Percentiles rank a stretch among this genome's conserved stretches.
Evolutionary conservation across 1,284 basidiomycete species (phyloP).

Genomic region (Sporisorium scitamineum): DNA sequence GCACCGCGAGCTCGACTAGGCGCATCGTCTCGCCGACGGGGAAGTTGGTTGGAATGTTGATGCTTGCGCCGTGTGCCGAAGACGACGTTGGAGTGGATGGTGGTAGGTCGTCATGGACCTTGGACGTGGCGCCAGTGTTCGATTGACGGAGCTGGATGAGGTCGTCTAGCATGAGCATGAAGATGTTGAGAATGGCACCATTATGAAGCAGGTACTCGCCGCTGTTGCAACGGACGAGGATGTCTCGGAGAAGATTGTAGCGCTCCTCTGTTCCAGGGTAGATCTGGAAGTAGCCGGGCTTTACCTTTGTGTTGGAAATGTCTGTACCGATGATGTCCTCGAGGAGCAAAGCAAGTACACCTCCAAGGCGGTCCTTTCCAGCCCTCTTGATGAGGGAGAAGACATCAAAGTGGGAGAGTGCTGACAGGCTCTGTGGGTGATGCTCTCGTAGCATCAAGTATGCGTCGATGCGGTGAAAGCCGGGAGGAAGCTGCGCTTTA

Average conservation of each 20-base stretch:
- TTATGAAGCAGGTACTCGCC: slow-evolving; percentile 28
- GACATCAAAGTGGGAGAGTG: slow-evolving; percentile 26
- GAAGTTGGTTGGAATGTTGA: slow-evolving; percentile 27
- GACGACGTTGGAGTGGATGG: background rate
- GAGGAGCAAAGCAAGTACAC: slow-evolving; percentile 31
- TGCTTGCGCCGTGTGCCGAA: background rate
- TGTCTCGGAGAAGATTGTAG: slow-evolving; percentile 33
- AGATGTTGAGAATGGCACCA: slow-evolving; percentile 27
- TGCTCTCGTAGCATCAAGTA: slow-evolving; percentile 35
- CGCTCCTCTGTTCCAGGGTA: slow-evolving; percentile 30
- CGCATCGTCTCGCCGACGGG: slow-evolving; percentile 37
- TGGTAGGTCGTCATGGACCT: background rate
- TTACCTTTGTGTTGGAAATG: slow-evolving; percentile 10
- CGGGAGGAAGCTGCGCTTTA: slow-evolving; percentile 15
- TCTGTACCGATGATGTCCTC: slow-evolving; percentile 37
- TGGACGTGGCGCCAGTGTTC: background rate
- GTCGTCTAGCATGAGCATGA: slow-evolving; percentile 42
- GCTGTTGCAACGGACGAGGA: slow-evolving; percentile 26
- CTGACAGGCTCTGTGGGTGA: slow-evolving; percentile 26
- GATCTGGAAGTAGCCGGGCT: slow-evolving; percentile 32
- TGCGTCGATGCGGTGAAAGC: slow-evolving; percentile 31
- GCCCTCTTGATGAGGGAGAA: slow-evolving; percentile 21
- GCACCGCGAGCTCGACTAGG: slow-evolving; percentile 24
- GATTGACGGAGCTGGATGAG: slow-evolving; percentile 24
- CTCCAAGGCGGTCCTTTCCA: slow-evolving; percentile 17